Evolutionary conservation across 805 yeast species (phyloP).

Genomic region (Starmerella etchellsii): DNA sequence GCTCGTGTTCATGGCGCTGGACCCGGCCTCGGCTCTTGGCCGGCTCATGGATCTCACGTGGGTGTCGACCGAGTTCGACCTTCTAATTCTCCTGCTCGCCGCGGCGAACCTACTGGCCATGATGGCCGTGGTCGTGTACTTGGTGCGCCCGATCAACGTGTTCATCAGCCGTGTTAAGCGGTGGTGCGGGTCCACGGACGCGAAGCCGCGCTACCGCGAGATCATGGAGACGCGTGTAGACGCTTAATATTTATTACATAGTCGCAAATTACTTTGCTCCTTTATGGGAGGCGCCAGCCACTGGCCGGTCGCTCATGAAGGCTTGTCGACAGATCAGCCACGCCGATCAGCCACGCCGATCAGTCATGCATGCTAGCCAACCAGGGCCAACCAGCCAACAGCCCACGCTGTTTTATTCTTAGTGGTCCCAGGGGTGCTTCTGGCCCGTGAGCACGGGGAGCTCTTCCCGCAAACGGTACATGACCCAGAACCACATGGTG

Average conservation of each 20-base stretch:
- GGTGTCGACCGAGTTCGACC: slow-evolving; percentile 31
- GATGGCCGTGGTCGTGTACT: slow-evolving; percentile 34
- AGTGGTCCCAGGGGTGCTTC: slow-evolving; percentile 34
- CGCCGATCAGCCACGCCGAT: too few relatives aligned
- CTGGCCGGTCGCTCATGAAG: too few relatives aligned
- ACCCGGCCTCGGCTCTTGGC: slow-evolving; percentile 45
- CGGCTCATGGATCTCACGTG: slow-evolving; percentile 62
- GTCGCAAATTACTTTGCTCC: too few relatives aligned
- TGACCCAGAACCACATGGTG: slow-evolving; percentile 79
- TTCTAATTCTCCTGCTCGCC: slow-evolving; percentile 36
- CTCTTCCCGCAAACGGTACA: slow-evolving; percentile 61
- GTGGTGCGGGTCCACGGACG: slow-evolving; percentile 19
- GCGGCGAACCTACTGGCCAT: slow-evolving; percentile 38
- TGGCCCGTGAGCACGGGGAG: slow-evolving; percentile 31
- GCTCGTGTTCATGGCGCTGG: slow-evolving; percentile 37
- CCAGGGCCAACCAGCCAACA: too few relatives aligned
- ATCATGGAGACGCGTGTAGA: slow-evolving; percentile 14
- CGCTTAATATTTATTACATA: too few relatives aligned
- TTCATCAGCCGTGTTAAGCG: slow-evolving; percentile 12
- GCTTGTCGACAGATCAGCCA: too few relatives aligned
- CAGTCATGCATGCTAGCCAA: too few relatives aligned
- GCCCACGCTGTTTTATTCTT: too few relatives aligned
- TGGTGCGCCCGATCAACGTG: slow-evolving; percentile 30
- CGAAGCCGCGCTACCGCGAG: slow-evolving; percentile 28
- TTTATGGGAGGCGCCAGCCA: too few relatives aligned